A percentile compares a stretch with the other conserved stretches of the same genome.
These are phyloP conservation scores for Apiosordaria backusii DNA, from an alignment of 495 filamentous ascomycete species.

Conservation along the genomic window DNA sequence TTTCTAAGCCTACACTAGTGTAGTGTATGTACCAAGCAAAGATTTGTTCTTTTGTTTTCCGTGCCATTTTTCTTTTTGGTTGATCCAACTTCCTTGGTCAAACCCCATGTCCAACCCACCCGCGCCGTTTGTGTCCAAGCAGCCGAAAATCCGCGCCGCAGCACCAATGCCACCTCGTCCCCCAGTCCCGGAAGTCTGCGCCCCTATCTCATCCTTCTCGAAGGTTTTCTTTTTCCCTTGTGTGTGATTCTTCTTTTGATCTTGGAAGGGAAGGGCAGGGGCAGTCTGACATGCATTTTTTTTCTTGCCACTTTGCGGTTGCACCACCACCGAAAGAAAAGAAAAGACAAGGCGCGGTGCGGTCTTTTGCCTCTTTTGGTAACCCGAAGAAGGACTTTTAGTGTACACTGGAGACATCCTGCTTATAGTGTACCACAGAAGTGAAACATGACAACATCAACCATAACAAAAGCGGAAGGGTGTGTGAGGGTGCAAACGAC, in stretches of 20 bases:
- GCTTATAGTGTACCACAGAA: neutral
- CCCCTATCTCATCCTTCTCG: neutral
- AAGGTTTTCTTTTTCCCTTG: neutral
- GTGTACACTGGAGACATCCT: neutral
- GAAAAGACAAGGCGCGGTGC: slow-evolving; percentile 13
- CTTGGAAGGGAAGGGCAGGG: neutral
- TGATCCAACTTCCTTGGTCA: too few relatives aligned
- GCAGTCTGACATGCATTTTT: neutral
- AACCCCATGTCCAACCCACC: too few relatives aligned
- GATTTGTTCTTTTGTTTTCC: too few relatives aligned
- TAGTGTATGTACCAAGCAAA: too few relatives aligned
- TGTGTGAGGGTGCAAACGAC: neutral
- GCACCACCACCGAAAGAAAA: neutral
- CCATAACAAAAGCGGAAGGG: neutral
- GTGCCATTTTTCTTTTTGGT: too few relatives aligned
- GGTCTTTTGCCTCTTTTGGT: slow-evolving; percentile 5
- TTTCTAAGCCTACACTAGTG: too few relatives aligned
- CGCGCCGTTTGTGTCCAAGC: too few relatives aligned
- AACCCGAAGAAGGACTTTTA: neutral
- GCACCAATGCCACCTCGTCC: too few relatives aligned
- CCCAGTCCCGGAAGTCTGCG: too few relatives aligned
- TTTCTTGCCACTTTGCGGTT: neutral
- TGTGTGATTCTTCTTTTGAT: neutral
- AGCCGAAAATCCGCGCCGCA: too few relatives aligned
- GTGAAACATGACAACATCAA: neutral